phyloP scores from a whole-genome alignment of 495 filamentous ascomycete genomes.

The Aspergillus nanangensis region DNA sequence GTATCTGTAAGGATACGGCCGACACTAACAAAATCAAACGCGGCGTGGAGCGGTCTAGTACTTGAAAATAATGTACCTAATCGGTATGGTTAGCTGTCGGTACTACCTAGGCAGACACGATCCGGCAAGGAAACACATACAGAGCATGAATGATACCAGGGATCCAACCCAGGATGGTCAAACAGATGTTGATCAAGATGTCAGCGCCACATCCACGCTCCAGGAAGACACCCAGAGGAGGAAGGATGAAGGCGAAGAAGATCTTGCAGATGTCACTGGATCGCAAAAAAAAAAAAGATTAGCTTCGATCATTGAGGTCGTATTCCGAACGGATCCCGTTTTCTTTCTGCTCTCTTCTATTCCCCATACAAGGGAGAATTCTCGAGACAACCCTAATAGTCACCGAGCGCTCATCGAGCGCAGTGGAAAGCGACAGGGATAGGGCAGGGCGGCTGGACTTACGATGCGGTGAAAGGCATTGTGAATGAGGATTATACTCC shows the following conservation, averaged over 20 bases:
- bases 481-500: conserved; percentile 21
- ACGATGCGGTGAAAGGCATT: conserved; percentile 65
- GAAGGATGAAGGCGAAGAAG: conserved; percentile 80
- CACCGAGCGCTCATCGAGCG: neutral
- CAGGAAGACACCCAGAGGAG: conserved; percentile 88
- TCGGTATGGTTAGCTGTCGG: conserved; percentile 10
- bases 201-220: conserved; percentile 81
- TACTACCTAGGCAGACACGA: neutral
- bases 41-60: conserved; percentile 30
- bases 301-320: neutral
- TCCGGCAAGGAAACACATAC: conserved; percentile 43
- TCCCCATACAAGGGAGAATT: neutral
- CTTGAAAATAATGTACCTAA: conserved; percentile 55
- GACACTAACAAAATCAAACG: neutral
- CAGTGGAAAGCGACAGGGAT: neutral
- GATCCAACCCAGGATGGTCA: conserved; percentile 80
- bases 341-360: neutral
- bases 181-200: conserved; percentile 79
- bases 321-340: no score
- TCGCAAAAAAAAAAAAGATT: neutral
- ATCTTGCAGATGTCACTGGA: conserved; percentile 87
- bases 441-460: conserved; percentile 23
- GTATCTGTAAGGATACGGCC: conserved; percentile 3
- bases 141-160: conserved; percentile 72
- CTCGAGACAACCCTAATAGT: neutral